Evolutionary conservation across 1,284 basidiomycete genomes (phyloP).

Genomic region (Schizophyllum amplum): DNA sequence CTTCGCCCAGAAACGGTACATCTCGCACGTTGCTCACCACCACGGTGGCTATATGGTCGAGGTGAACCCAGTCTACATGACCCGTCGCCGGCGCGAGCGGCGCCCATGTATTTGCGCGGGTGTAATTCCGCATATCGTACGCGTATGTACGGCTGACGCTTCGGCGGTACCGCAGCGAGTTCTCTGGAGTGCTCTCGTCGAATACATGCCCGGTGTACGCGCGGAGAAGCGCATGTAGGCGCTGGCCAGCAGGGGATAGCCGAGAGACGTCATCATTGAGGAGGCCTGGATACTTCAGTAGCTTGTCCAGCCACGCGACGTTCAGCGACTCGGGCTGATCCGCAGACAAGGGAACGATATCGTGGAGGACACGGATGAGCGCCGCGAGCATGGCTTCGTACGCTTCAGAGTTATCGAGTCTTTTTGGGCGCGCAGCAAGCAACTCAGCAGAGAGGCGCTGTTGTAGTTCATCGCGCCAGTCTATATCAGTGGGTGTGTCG

Average conservation of each 20-base stretch:
- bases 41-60: conserved; percentile 51
- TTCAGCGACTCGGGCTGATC: conserved; percentile 13
- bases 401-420: neutral
- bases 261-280: conserved; percentile 22
- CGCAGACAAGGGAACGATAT: neutral
- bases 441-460: neutral
- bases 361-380: neutral
- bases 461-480: neutral
- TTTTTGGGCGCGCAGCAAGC: neutral
- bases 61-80: conserved; percentile 50
- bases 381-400: neutral
- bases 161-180: conserved; percentile 23
- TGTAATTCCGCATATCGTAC: conserved; percentile 58
- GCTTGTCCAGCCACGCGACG: conserved; percentile 27
- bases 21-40: conserved; percentile 52
- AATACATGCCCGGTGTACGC: neutral
- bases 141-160: conserved; percentile 44
- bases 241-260: conserved; percentile 18
- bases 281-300: neutral
- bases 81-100: conserved; percentile 37
- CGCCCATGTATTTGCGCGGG: conserved; percentile 41
- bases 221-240: conserved; percentile 5
- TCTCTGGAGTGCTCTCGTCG: conserved; percentile 19
- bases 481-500: neutral
- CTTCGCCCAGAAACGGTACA: conserved; percentile 26